Conservation (phyloP, 2,329 filamentous ascomycete species). For the Colletotrichum tamarilloi region DNA sequence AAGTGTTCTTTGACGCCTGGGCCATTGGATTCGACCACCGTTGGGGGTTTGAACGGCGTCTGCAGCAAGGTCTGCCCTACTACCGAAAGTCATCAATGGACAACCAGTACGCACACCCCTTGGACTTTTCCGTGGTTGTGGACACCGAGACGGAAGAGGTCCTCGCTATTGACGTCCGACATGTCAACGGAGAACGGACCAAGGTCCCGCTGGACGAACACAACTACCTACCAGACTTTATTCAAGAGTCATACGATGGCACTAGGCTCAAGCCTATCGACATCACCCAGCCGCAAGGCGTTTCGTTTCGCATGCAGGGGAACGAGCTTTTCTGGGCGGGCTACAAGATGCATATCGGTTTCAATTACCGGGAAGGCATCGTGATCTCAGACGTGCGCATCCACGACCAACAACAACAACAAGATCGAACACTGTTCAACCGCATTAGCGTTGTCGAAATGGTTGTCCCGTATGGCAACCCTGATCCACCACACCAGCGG, state of each 20-base stretch:
- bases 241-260: background rate
- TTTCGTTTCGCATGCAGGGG: background rate
- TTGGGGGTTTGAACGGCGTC: background rate
- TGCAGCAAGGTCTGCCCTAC: background rate
- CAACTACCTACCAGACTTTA: constrained; percentile 56
- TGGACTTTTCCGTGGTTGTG: constrained; percentile 56
- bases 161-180: constrained; percentile 55
- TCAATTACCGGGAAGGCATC: background rate
- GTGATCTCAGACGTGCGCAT: background rate
- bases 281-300: background rate
- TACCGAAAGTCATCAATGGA: background rate
- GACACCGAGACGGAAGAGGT: constrained; percentile 58
- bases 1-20: background rate
- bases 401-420: background rate
- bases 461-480: background rate
- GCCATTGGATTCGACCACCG: background rate
- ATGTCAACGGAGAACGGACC: constrained; percentile 66
- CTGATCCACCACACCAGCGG: constrained; percentile 67
- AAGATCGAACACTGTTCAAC: background rate
- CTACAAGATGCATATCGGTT: background rate
- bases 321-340: background rate
- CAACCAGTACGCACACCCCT: constrained; percentile 43
- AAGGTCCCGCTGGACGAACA: constrained; percentile 65
- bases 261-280: background rate
- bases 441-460: background rate